Evolutionary conservation across 495 filamentous ascomycete genomes (phyloP).

Genomic region (Penicillium soppii): DNA sequence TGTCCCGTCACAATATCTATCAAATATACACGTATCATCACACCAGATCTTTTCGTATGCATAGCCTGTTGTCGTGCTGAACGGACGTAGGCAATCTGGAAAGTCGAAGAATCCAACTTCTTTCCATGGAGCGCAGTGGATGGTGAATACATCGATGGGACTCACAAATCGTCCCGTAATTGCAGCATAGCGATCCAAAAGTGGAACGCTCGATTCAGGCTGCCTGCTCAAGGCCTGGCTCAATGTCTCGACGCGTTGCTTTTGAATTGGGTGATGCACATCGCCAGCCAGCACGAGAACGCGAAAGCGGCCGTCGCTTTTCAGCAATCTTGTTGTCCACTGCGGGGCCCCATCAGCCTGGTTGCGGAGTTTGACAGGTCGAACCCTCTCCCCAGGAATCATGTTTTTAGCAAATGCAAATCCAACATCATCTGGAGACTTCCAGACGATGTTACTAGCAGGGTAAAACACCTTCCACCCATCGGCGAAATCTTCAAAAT

Average conservation of each 20-base stretch:
- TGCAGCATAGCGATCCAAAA: slow-evolving; percentile 40
- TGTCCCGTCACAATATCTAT: slow-evolving; percentile 51
- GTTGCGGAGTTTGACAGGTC: slow-evolving; percentile 52
- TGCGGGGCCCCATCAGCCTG: slow-evolving; percentile 52
- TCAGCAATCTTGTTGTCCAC: slow-evolving; percentile 45
- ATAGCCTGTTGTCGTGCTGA: slow-evolving; percentile 52
- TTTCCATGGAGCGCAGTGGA: slow-evolving; percentile 53
- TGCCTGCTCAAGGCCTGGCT: slow-evolving; percentile 36
- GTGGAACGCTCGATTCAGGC: background rate
- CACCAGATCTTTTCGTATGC: slow-evolving; percentile 65
- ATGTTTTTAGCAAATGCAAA: slow-evolving; percentile 31
- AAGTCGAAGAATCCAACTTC: slow-evolving; percentile 58
- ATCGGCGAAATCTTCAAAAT: slow-evolving; percentile 35
- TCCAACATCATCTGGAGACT: slow-evolving; percentile 16
- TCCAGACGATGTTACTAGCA: slow-evolving; percentile 28
- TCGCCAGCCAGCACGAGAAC: slow-evolving; percentile 65
- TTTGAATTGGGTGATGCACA: slow-evolving; percentile 43
- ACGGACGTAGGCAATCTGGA: slow-evolving; percentile 55
- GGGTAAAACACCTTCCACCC: slow-evolving; percentile 38
- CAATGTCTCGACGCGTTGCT: slow-evolving; percentile 44
- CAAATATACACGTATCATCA: slow-evolving; percentile 59
- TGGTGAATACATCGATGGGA: slow-evolving; percentile 54
- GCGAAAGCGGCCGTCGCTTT: slow-evolving; percentile 56
- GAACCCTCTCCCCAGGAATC: slow-evolving; percentile 50
- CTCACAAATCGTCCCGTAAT: slow-evolving; percentile 31